These are phyloP conservation scores for Sphaerulina vaccinii DNA, from an alignment of 2,329 filamentous ascomycete genomes.

Conservation along the genomic window DNA sequence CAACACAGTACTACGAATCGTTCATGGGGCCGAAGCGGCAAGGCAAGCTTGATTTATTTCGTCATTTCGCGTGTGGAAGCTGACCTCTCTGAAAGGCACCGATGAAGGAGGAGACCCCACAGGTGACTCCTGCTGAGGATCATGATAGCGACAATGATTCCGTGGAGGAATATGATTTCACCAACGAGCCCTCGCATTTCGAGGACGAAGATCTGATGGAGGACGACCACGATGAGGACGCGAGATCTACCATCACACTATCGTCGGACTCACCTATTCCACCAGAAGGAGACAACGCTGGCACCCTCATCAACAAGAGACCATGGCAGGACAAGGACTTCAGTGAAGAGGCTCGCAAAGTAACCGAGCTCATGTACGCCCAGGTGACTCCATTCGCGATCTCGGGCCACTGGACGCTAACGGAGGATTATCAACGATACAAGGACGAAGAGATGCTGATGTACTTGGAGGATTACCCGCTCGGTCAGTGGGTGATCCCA, in stretches of 20 bases:
- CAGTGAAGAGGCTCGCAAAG: slow-evolving; percentile 14
- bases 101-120: neutral
- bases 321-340: slow-evolving; percentile 30
- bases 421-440: slow-evolving; percentile 32
- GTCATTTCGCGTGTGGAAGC: neutral
- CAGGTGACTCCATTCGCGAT: slow-evolving; percentile 22
- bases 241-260: slow-evolving; percentile 26
- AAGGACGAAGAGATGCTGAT: slow-evolving; percentile 33
- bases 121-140: slow-evolving; percentile 4
- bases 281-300: slow-evolving; percentile 9
- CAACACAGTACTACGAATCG: slow-evolving; percentile 6
- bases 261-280: slow-evolving; percentile 21
- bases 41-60: slow-evolving; percentile 1
- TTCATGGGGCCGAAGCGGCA: slow-evolving; percentile 17
- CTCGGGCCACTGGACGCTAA: slow-evolving; percentile 28
- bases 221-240: slow-evolving; percentile 25
- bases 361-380: slow-evolving; percentile 32
- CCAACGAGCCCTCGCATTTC: slow-evolving; percentile 20
- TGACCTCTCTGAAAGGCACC: neutral
- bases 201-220: slow-evolving; percentile 17
- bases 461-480: slow-evolving; percentile 32
- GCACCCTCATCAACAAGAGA: slow-evolving; percentile 18
- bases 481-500: slow-evolving; percentile 33
- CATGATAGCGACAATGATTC: neutral
- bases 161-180: slow-evolving; percentile 30